phyloP scores from a whole-genome alignment of 768 basidiomycete species.

The Sporobolomyces pararoseus region DNA sequence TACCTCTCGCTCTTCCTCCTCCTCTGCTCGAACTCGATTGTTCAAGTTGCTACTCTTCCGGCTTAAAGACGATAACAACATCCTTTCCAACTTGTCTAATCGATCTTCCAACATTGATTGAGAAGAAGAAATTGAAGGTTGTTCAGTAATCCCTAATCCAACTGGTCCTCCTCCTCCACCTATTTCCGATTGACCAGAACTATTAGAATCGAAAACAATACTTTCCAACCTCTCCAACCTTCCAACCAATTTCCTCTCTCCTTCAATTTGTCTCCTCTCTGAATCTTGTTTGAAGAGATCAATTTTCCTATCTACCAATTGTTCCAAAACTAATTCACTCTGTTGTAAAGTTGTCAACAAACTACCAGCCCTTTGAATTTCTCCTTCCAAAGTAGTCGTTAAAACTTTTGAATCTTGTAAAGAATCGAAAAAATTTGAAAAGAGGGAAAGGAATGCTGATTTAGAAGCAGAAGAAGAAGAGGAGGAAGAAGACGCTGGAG shows the following conservation, averaged over 20 bases:
- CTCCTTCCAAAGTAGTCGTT: conserved; percentile 70
- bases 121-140: not conserved
- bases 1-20: not conserved
- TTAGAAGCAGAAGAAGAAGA: conserved; percentile 55
- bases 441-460: conserved; percentile 73
- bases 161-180: not conserved
- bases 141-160: conserved; percentile 2
- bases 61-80: not conserved
- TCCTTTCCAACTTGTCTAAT: not conserved
- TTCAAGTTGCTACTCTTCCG: too few species aligned
- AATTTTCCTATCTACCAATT: conserved; percentile 1
- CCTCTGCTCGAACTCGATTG: not conserved
- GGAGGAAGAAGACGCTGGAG: not conserved
- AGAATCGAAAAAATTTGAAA: conserved; percentile 78
- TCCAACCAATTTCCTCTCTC: not conserved
- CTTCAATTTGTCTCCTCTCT: not conserved
- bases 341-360: conserved; percentile 37
- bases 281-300: not conserved
- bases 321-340: conserved; percentile 21
- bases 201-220: not conserved
- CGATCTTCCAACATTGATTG: not conserved
- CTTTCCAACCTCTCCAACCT: not conserved
- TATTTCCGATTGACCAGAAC: not conserved
- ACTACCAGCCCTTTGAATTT: conserved; percentile 53
- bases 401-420: conserved; percentile 74